A percentile compares a stretch with the other conserved stretches of the same genome.
Conservation (phyloP, 2,329 filamentous ascomycete species). For the Nigrospora osmanthi region DNA sequence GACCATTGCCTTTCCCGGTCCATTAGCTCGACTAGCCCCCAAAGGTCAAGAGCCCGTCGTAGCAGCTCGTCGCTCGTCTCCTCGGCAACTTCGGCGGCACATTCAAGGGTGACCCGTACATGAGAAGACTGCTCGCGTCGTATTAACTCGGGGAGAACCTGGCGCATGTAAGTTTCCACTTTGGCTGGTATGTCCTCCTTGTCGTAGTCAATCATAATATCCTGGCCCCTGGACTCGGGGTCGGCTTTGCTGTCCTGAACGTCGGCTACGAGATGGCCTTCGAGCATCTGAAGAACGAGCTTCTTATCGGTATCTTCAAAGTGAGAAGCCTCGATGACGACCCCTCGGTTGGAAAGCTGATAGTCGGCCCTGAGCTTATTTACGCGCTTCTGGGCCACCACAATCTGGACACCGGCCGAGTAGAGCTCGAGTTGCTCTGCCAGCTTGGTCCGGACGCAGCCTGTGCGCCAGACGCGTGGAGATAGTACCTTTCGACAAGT, state of each 20-base stretch:
- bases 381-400: conserved; percentile 51
- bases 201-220: conserved; percentile 53
- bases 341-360: conserved; percentile 38
- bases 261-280: conserved; percentile 24
- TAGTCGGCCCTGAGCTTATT: conserved; percentile 45
- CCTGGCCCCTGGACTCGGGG: conserved; percentile 13
- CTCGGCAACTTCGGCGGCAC: conserved; percentile 35
- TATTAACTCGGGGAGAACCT: conserved; percentile 49
- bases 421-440: conserved; percentile 56
- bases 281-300: conserved; percentile 33
- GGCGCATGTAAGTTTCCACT: conserved; percentile 53
- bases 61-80: conserved; percentile 45
- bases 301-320: conserved; percentile 44
- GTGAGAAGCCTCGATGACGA: conserved; percentile 49
- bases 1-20: conserved; percentile 57
- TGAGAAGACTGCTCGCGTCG: conserved; percentile 52
- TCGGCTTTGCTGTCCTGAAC: conserved; percentile 18
- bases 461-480: conserved; percentile 57
- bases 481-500: conserved; percentile 57
- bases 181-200: conserved; percentile 52
- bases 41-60: conserved; percentile 52
- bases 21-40: conserved; percentile 58
- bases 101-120: conserved; percentile 49
- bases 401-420: conserved; percentile 55
- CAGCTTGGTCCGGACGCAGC: conserved; percentile 55